Conservation (phyloP, 108 stramenopile genomes). For the Phaeodactylum tricornutum region DNA sequence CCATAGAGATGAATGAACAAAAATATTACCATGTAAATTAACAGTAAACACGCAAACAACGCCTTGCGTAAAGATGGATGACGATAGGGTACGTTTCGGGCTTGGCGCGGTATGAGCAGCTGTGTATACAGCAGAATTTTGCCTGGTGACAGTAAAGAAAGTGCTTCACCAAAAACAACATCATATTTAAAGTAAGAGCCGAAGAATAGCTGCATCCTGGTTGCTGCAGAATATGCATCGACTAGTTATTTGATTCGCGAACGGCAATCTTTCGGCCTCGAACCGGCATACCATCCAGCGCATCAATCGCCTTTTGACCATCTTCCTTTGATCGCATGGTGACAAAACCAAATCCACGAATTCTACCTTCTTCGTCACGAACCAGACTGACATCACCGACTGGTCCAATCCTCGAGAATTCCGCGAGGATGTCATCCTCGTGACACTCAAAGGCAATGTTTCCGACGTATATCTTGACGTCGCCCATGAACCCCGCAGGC, state of each 20-base stretch:
- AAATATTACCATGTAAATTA: too few relatives aligned
- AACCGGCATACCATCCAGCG: conserved; percentile 45
- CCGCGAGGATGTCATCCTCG: conserved; percentile 25
- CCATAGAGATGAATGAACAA: too few relatives aligned
- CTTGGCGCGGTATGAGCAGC: too few relatives aligned
- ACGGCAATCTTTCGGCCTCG: conserved; percentile 58
- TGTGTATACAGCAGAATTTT: too few relatives aligned
- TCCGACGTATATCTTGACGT: conserved; percentile 56
- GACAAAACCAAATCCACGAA: conserved; percentile 86
- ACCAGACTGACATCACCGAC: conserved; percentile 49
- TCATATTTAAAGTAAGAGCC: too few relatives aligned
- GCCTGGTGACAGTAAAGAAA: too few relatives aligned
- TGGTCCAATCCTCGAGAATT: conserved; percentile 25
- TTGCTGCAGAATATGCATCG: too few relatives aligned
- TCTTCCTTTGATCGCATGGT: conserved; percentile 56
- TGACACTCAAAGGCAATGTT: conserved; percentile 40
- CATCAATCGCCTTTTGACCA: conserved; percentile 39
- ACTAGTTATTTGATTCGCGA: conserved; percentile 51
- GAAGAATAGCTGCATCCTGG: too few relatives aligned
- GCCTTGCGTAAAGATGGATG: too few relatives aligned
- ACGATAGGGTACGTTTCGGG: too few relatives aligned
- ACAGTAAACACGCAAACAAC: too few relatives aligned
- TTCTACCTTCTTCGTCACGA: conserved; percentile 52
- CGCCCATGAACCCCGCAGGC: conserved; percentile 39
- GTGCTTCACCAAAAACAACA: too few relatives aligned